Evolutionary conservation across 805 yeast species (phyloP), one percentile per base, ranked within the genome.

Genomic region (Blastobotrys americana): DNA sequence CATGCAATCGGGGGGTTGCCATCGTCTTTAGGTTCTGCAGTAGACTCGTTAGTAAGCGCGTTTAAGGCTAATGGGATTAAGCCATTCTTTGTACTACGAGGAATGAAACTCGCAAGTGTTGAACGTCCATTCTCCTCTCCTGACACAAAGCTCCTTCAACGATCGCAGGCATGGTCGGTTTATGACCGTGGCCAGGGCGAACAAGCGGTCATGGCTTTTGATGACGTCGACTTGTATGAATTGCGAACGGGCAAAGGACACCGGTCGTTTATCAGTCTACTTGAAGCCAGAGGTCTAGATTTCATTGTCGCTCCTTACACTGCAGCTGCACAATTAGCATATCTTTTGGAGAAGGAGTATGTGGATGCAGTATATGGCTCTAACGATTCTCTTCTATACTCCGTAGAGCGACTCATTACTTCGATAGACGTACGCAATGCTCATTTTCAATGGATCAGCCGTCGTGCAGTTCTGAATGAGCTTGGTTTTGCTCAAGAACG

Each of bases 1-100:
- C 82, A 80, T 41, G 95, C 93, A 6, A 73, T 83, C 51, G 95
- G 95, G 19, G 95, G 95, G 0, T 73, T 81, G 45, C 95, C 95
- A 1, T 61, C 74, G 39, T 74, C 85, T 3, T 64, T 87, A 50
- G 70, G 68, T 45, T 66, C 66, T 47, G 70, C 71, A 53, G 65
- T 86, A 39, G 79, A 78, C 42, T 63, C 77, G 1, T 94, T 87
- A 57, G 65, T 87, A 42, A 69, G 71, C 37, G 71, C 73, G 2
- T 78, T 88, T 58, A 66, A 71, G 41, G 78, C 77, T 42, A 71
- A 71, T 49, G 73, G 77, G 41, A 76, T 88, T 46, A 81, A 78
- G n/a, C 95, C 95, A 0, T 65, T 87, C 13, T 88, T 85, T 60
- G 82, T 88, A 5, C 78, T 88, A 46, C 73, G 80, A 3, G 97